phyloP scores from a whole-genome alignment of 2,329 filamentous ascomycete species.

The Grosmannia huntii region DNA sequence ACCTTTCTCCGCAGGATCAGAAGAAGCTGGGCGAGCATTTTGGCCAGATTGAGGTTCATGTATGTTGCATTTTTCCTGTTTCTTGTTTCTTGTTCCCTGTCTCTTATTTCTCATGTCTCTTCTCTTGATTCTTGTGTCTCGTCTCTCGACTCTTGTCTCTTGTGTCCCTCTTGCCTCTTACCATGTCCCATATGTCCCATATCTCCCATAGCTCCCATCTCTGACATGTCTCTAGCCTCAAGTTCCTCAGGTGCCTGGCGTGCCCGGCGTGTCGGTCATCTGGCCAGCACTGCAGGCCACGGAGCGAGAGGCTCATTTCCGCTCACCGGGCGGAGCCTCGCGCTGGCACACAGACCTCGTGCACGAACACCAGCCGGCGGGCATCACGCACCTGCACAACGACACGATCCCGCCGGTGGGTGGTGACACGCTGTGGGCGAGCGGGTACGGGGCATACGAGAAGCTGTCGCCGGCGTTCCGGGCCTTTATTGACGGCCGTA shows the following conservation, averaged over 20 bases:
- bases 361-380: constrained; percentile 57
- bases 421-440: constrained; percentile 62
- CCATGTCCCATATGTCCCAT: background rate
- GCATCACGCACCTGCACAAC: constrained; percentile 58
- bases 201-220: background rate
- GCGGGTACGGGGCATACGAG: constrained; percentile 58
- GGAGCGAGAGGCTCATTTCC: constrained; percentile 47
- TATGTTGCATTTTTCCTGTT: constrained; percentile 30
- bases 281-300: constrained; percentile 57
- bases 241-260: constrained; percentile 56
- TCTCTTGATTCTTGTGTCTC: background rate
- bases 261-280: constrained; percentile 52
- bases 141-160: no score
- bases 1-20: constrained; percentile 49
- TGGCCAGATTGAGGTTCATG: constrained; percentile 56
- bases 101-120: background rate
- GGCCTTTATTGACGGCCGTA: constrained; percentile 53
- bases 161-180: background rate
- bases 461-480: constrained; percentile 60
- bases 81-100: no score
- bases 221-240: constrained; percentile 38
- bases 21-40: constrained; percentile 49
- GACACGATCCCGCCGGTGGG: constrained; percentile 52
- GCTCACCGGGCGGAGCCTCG: constrained; percentile 53
- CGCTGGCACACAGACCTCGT: constrained; percentile 61